Evolutionary conservation across 768 basidiomycete genomes (phyloP), one percentile per base, ranked within the genome.

Genomic region (Naganishia kalamii): DNA sequence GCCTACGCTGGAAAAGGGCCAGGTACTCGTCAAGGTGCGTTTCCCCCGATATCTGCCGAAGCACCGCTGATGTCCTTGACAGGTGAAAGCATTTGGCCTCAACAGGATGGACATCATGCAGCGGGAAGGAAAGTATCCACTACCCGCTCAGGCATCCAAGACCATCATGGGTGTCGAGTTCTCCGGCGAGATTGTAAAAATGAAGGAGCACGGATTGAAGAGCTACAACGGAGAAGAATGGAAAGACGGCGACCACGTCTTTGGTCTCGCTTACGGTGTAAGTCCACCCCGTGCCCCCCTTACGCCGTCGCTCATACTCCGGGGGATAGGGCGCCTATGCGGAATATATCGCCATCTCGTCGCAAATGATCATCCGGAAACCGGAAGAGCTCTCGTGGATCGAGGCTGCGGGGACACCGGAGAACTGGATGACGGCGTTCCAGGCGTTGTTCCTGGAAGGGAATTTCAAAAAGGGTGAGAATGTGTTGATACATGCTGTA

Each of bases 121-220:
- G 62, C 63, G 78, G 25, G 77, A 78, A 63, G 79, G 79, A 29
- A 70, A 72, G 62, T 92, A 92, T 74, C 87, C 88, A 19, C 78
- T 83, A n/a, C 90, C 91, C 32, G 82, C 86, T n/a, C 87, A 86
- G 44, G 83, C 85, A 21, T 86, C 87, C 37, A 78, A 81, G 65
- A 76, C 75, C 7, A 86, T 92, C 73, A 82, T 93, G 10, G 91
- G 92, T 3, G 88, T 92, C 47, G 92, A 94, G 77, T 94, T 93
- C 75, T 85, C 90, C 25, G 89, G 90, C 5, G 74, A 72, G 2
- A 81, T 91, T 51, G 78, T 81, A 40, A 80, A 83, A 51, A 69
- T 87, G 15, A 87, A 86, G 0, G 71, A 80, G 17, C 80, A 76
- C 30, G 82, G 83, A 11, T 80, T 81, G 44, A 77, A 78, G 47